Conservation (phyloP, 73 alveolate species). For the Paramecium biaurelia region DNA sequence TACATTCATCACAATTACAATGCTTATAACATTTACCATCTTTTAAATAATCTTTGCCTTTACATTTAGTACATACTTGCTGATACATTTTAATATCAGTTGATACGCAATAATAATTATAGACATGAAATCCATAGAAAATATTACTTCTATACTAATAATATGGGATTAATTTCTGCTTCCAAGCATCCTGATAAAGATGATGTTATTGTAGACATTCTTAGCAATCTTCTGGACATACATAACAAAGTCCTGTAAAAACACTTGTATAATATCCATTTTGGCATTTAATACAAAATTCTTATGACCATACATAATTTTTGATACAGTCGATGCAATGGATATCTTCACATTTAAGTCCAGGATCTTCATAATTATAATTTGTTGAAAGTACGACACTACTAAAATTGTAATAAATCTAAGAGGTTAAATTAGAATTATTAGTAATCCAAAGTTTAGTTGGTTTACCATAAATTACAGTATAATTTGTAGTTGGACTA, state of each 20-base stretch:
- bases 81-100: not conserved
- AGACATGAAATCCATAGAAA: not conserved
- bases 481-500: not conserved
- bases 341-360: not conserved
- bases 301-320: not conserved
- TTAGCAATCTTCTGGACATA: not conserved
- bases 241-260: not conserved
- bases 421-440: not conserved
- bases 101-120: not conserved
- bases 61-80: not conserved
- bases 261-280: not conserved
- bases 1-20: not conserved
- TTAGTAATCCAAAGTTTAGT: not conserved
- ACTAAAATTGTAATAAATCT: not conserved
- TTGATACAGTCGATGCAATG: not conserved
- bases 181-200: not conserved
- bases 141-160: not conserved
- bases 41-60: not conserved
- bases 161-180: not conserved
- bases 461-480: not conserved
- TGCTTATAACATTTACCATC: not conserved
- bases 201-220: not conserved
- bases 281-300: not conserved
- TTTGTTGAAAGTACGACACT: not conserved
- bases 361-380: not conserved